Conservation (phyloP, 192 early-diverging fungal genomes). For the Phlyctochytrium bullatum region DNA sequence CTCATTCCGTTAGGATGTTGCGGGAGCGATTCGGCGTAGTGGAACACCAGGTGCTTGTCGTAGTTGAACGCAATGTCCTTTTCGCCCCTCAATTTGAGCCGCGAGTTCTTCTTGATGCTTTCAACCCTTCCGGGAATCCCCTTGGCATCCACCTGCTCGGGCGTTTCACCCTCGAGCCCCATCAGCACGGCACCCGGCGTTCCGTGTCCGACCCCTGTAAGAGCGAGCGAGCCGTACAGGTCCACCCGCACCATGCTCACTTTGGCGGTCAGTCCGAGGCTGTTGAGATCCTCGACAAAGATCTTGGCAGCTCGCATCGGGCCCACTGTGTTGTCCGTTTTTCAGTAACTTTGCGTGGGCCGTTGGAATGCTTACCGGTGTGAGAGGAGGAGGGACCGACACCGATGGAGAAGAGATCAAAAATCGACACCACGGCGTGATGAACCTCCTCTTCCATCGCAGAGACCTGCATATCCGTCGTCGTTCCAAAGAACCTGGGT, state of each 20-base stretch:
- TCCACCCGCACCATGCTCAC: constrained; percentile 71
- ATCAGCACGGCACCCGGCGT: constrained; percentile 87
- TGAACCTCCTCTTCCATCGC: constrained; percentile 21
- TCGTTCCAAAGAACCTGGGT: too few species aligned
- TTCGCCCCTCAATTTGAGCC: constrained; percentile 69
- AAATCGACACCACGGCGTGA: constrained; percentile 89
- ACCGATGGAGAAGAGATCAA: constrained; percentile 95
- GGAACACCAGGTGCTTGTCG: constrained; percentile 81
- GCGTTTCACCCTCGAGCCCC: constrained; percentile 85
- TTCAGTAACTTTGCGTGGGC: too few species aligned
- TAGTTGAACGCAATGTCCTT: constrained; percentile 82
- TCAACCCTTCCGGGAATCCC: constrained; percentile 73
- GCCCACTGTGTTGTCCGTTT: too few species aligned
- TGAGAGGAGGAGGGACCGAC: constrained; percentile 83
- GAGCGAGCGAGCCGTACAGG: constrained; percentile 88
- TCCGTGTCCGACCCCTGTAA: constrained; percentile 95
- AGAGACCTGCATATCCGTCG: too few species aligned
- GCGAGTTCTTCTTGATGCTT: constrained; percentile 69
- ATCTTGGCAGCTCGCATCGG: constrained; percentile 97
- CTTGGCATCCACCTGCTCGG: constrained; percentile 70
- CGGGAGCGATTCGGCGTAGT: constrained; percentile 81
- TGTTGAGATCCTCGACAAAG: constrained; percentile 82
- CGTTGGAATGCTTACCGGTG: constrained; percentile 42
- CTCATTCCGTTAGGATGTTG: constrained; percentile 97
- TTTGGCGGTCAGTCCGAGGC: constrained; percentile 38